Conservation (phyloP, 1,284 basidiomycete species). For the Sanghuangporus sanghuang region DNA sequence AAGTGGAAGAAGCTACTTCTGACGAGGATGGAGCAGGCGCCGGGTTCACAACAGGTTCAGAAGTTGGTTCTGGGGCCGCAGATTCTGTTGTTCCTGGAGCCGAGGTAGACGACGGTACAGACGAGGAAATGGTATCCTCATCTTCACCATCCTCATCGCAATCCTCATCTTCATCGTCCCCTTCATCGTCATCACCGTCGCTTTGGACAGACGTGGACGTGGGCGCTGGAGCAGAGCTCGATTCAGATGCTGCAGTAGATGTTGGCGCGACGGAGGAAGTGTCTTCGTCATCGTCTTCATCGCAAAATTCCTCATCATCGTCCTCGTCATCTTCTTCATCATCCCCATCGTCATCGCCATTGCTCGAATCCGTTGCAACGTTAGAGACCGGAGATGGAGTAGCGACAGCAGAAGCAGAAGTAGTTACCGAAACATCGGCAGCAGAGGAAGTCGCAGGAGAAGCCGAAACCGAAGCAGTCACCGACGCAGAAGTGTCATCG, state of each 20-base stretch:
- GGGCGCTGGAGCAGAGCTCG: not conserved
- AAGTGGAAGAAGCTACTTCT: not conserved
- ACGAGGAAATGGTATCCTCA: not conserved
- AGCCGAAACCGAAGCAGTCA: slow-evolving; percentile 6
- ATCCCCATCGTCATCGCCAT: slow-evolving; percentile 25
- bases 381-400: not conserved
- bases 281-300: slow-evolving; percentile 26
- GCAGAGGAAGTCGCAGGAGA: slow-evolving; percentile 3
- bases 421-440: slow-evolving; percentile 21
- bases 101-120: slow-evolving; percentile 20
- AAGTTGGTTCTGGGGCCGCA: not conserved
- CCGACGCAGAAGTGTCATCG: slow-evolving; percentile 24
- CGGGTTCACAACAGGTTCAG: not conserved
- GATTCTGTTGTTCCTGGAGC: slow-evolving; percentile 17
- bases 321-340: slow-evolving; percentile 27
- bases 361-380: slow-evolving; percentile 5
- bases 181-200: slow-evolving; percentile 22
- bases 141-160: slow-evolving; percentile 1
- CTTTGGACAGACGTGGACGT: not conserved
- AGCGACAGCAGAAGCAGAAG: not conserved
- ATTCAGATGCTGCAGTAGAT: not conserved
- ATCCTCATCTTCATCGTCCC: slow-evolving; percentile 22
- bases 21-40: not conserved
- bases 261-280: slow-evolving; percentile 18
- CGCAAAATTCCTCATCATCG: slow-evolving; percentile 21